Base-by-base conservation (phyloP, 192 early-diverging fungal genomes). In the Linnemannia schmuckeri region DNA sequence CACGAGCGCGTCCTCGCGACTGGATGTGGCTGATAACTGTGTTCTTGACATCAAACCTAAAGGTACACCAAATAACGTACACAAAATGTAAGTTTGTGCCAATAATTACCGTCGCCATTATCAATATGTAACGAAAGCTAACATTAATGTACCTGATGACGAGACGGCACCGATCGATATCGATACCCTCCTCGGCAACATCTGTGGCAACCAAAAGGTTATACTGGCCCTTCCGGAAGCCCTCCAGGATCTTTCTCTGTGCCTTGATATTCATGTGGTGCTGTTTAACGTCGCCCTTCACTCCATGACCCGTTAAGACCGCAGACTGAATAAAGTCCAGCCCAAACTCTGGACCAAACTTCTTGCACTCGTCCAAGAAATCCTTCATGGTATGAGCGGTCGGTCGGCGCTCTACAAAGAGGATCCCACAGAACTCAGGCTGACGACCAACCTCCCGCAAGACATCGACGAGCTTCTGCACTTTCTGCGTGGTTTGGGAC, bases 171-270 rank as follows among this genome's bases (percentile, higher is more conserved):
- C 94, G 93, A 84, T 95, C 94, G 68, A 99, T 96, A 83, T 99
- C 98, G 8, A 99, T 89, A 41, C 98, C 98, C 84, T 99, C 98
- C 86, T 98, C 98, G 18, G 97, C 98, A 27, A 99, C 97, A 90
- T 94, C 93, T 0, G 98, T 99, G 6, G 98, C 96, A 69, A 98
- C 92, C 1, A 99, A 85, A 30, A 98, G 82, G 77, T 98, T 98
- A 47, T 94, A 79, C 2, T 85, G 82, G 68, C 95, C 94, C 9
- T 77, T 76, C 22, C 93, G 88, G 87, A 99, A 99, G 20, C 94
- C 86, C 2, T 76, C 83, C 30, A 98, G 90, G 1, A 92, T 90
- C 42, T 87, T 89, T 13, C 90, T 89, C 88, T 96, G 96, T 15
- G 88, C 72, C 41, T 78, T 89, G 42, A 84, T 88, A 37, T 81